Percentiles rank a stretch among this genome's conserved stretches.
phyloP scores from a whole-genome alignment of 2,329 filamentous ascomycete species.

The Myotisia sp. region DNA sequence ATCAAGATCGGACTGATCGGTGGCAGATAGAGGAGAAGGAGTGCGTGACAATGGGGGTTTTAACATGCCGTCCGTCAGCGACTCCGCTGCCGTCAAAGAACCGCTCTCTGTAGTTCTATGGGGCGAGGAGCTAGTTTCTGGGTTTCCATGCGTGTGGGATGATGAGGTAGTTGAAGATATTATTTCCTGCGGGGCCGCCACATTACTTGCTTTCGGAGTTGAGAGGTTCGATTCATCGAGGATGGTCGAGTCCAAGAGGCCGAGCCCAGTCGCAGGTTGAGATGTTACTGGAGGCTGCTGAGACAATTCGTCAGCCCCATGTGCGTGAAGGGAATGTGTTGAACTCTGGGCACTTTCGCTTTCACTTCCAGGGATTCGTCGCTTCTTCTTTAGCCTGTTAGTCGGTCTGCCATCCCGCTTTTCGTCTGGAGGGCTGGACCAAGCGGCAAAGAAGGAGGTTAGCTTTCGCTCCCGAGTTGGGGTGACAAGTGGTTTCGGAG shows the following conservation, averaged over 20 bases:
- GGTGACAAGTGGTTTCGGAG: conserved; percentile 21
- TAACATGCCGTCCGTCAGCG: conserved; percentile 38
- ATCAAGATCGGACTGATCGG: conserved; percentile 70
- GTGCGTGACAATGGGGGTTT: conserved; percentile 59
- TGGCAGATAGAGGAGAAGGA: conserved; percentile 53
- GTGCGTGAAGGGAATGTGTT: conserved; percentile 54
- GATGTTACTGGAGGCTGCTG: conserved; percentile 19
- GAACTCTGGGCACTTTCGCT: conserved; percentile 88
- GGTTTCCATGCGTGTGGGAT: background rate
- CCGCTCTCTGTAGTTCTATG: conserved; percentile 9
- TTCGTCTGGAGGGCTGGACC: conserved; percentile 47
- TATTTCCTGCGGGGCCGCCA: conserved; percentile 17
- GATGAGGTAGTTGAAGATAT: background rate
- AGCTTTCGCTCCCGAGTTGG: conserved; percentile 54
- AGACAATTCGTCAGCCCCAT: conserved; percentile 28
- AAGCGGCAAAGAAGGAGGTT: conserved; percentile 52
- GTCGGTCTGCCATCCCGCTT: conserved; percentile 54
- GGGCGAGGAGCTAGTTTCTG: conserved; percentile 5
- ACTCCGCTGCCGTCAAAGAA: conserved; percentile 17
- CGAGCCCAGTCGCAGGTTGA: conserved; percentile 15
- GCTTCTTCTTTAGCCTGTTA: conserved; percentile 85
- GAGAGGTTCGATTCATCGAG: conserved; percentile 20
- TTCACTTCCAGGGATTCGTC: conserved; percentile 54
- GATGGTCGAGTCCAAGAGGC: conserved; percentile 13
- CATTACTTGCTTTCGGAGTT: conserved; percentile 21